Evolutionary conservation across 108 stramenopile genomes (phyloP).

Genomic region (Nitzschia sp.): DNA sequence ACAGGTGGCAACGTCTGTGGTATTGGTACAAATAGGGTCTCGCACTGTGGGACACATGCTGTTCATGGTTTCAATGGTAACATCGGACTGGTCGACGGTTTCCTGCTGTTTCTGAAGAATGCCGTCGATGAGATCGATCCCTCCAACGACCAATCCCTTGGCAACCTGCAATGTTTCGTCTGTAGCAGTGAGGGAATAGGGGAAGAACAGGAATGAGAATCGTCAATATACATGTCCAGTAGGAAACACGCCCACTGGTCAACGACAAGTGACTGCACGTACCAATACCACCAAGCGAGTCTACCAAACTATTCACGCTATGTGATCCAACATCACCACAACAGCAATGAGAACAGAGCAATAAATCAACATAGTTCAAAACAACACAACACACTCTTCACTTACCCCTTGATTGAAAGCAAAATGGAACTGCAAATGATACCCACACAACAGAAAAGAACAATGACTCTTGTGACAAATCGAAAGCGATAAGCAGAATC

Average conservation of each 20-base stretch:
- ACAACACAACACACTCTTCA: neutral
- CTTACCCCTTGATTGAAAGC: slow-evolving; percentile 13
- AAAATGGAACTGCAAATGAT: slow-evolving; percentile 10
- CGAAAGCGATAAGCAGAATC: too few species aligned
- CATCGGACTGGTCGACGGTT: neutral
- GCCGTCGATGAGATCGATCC: slow-evolving; percentile 1
- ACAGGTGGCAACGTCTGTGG: slow-evolving; percentile 12
- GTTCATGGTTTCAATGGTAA: slow-evolving; percentile 4
- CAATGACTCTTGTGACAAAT: neutral
- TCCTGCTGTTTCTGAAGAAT: neutral
- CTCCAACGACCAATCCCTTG: neutral
- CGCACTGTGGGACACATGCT: slow-evolving; percentile 21
- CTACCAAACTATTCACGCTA: slow-evolving; percentile 1
- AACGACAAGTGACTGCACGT: neutral
- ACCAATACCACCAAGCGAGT: neutral
- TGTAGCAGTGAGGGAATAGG: neutral
- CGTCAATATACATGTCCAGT: neutral
- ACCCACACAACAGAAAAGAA: neutral
- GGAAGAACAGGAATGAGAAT: neutral
- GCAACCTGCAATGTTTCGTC: neutral
- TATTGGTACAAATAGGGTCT: slow-evolving; percentile 22
- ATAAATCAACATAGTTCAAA: too few species aligned
- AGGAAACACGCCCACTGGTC: neutral
- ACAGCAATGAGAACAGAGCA: too few species aligned
- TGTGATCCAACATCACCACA: too few species aligned